A percentile compares a stretch with the other conserved stretches of the same genome.
Evolutionary conservation across 75 land plant genomes (phyloP).

Genomic region (Larix kaempferi): DNA sequence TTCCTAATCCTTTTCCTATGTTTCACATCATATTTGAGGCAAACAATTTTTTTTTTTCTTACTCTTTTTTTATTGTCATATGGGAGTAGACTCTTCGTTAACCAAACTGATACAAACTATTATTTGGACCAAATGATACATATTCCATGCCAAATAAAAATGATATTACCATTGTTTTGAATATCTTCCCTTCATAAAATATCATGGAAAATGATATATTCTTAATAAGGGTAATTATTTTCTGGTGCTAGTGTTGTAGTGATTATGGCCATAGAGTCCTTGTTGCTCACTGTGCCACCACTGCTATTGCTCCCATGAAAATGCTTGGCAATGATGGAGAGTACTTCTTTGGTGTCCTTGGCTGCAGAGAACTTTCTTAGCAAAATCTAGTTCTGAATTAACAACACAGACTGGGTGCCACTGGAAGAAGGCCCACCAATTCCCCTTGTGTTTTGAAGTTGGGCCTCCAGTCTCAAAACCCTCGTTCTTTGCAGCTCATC

Average conservation of each 20-base stretch:
- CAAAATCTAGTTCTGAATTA: slow-evolving; percentile 35
- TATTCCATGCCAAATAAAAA: no score
- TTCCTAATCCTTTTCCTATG: no score
- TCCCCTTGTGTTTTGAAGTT: not conserved
- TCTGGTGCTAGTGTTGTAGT: slow-evolving; percentile 57
- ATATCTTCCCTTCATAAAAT: no score
- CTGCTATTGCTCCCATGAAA: not conserved
- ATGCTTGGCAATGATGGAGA: slow-evolving; percentile 42
- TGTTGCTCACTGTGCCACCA: slow-evolving; percentile 29
- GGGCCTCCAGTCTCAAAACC: not conserved
- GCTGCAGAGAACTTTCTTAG: slow-evolving; percentile 38
- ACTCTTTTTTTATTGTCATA: no score
- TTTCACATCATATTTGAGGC: no score
- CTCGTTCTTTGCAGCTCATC: not conserved
- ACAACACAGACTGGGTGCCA: not conserved
- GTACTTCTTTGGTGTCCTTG: slow-evolving; percentile 55
- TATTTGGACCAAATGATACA: no score
- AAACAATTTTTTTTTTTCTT: no score
- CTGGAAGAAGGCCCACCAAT: not conserved
- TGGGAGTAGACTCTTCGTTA: no score
- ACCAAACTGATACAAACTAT: no score
- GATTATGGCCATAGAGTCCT: slow-evolving; percentile 65
- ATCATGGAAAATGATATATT: no score
- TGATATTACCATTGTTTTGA: no score
- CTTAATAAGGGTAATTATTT: no score